Evolutionary conservation across 2,329 filamentous ascomycete species (phyloP), one percentile per base, ranked within the genome.

Genomic region (Hypoxylon sp.): DNA sequence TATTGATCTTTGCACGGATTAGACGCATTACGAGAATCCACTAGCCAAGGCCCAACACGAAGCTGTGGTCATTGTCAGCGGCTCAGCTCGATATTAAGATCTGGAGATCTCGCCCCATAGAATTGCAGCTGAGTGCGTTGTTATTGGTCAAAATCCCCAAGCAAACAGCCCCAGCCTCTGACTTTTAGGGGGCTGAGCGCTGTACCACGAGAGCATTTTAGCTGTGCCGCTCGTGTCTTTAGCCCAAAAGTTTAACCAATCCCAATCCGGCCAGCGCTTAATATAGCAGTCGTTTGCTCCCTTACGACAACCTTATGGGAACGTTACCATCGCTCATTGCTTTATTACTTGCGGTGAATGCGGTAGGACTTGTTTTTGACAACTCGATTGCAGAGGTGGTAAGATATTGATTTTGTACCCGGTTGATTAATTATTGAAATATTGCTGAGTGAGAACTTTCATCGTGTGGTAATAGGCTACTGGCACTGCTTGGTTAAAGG

Each of bases 131-230:
- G 23, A 3, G 9, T 17, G 8, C n/a, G 2, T 13, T 5, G 5
- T 57, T 27, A 54, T 55, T 57, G 50, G 55, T 1, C 11, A 4
- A 17, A 12, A 31, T 13, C 27, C n/a, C n/a, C n/a, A 26, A 15
- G 30, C 17, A 34, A 13, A 29, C 8, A n/a, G 20, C 13, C 26
- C 35, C 43, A 16, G 21, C 27, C 19, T 26, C 25, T 23, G 5
- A 23, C 26, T 4, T 36, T 7, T 20, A 9, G 38, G 48, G 25
- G 49, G 53, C 53, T 53, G 20, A 50, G 44, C 26, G 17, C 6
- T 13, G 35, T 25, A 53, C 43, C 49, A 57, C 53, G 49, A 53
- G 49, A 20, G 19, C 29, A 43, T 25, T 20, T 21, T 30, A n/a
- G 9, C 40, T 42, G 51, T 47, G 51, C 51, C 51, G 30, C 38